These are phyloP conservation scores for Klebsormidium nitens DNA, from an alignment of 139 green algal species.

Conservation along the genomic window DNA sequence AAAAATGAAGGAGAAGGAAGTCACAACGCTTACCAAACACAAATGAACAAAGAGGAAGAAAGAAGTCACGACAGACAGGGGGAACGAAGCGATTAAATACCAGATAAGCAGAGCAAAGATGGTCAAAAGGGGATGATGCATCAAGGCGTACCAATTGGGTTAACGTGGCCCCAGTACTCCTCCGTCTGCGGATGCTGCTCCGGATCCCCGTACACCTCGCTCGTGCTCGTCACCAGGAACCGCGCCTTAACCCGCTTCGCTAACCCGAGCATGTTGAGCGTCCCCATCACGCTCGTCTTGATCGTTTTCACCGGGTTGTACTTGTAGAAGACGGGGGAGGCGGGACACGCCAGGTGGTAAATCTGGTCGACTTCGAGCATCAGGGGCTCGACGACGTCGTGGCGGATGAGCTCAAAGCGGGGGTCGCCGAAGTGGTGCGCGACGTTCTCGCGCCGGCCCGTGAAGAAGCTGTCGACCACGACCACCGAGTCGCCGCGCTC, in stretches of 20 bases:
- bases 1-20: too few relatives aligned
- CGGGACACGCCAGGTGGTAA: conserved; percentile 97
- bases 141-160: conserved; percentile 70
- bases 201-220: conserved; percentile 94
- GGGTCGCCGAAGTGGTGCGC: conserved; percentile 71
- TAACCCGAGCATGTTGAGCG: conserved; percentile 96
- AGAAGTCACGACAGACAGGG: too few relatives aligned
- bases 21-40: too few relatives aligned
- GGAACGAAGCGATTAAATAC: too few relatives aligned
- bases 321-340: conserved; percentile 99
- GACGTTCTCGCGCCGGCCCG: conserved; percentile 92
- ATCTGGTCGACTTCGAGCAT: conserved; percentile 97
- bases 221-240: conserved; percentile 86
- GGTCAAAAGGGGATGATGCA: too few relatives aligned
- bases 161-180: conserved; percentile 97
- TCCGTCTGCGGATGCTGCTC: conserved; percentile 93
- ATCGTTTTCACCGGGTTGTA: conserved; percentile 99
- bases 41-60: too few relatives aligned
- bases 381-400: conserved; percentile 94
- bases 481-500: too few relatives aligned
- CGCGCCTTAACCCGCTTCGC: conserved; percentile 81
- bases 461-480: conserved; percentile 99
- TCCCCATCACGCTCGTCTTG: conserved; percentile 94
- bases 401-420: conserved; percentile 92
- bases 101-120: too few relatives aligned